A percentile compares a stretch with the other conserved stretches of the same genome.
Evolutionary conservation across 2,329 filamentous ascomycete species (phyloP).

Genomic region (Penicillium sp.): DNA sequence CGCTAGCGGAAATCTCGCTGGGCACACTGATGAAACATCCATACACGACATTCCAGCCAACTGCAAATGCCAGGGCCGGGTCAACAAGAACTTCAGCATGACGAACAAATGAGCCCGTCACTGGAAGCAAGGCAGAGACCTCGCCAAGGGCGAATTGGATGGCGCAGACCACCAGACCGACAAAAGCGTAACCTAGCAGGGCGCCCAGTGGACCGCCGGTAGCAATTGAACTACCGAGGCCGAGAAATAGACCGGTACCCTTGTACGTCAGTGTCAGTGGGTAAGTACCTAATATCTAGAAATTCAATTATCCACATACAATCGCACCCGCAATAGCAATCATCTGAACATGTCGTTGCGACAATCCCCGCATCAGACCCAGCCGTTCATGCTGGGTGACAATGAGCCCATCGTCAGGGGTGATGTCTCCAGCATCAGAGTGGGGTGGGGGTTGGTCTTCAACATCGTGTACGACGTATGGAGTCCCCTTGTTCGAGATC

Average conservation of each 20-base stretch:
- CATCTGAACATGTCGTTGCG: slow-evolving; percentile 48
- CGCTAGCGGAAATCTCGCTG: slow-evolving; percentile 63
- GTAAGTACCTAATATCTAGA: neutral
- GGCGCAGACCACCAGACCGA: slow-evolving; percentile 52
- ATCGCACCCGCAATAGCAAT: slow-evolving; percentile 50
- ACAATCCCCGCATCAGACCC: slow-evolving; percentile 46
- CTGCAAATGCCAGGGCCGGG: slow-evolving; percentile 51
- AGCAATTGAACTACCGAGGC: slow-evolving; percentile 52
- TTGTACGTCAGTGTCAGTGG: neutral
- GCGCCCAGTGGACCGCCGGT: slow-evolving; percentile 54
- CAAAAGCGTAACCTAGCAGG: slow-evolving; percentile 51
- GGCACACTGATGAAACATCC: slow-evolving; percentile 58
- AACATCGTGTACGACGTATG: slow-evolving; percentile 18
- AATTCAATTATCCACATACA: slow-evolving; percentile 21
- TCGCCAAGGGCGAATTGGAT: slow-evolving; percentile 56
- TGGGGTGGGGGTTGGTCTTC: slow-evolving; percentile 13
- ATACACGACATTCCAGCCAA: slow-evolving; percentile 52
- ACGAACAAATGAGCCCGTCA: slow-evolving; percentile 53
- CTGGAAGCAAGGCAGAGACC: slow-evolving; percentile 52
- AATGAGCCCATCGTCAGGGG: slow-evolving; percentile 21
- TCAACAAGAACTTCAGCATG: slow-evolving; percentile 55
- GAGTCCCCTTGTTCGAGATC: slow-evolving; percentile 12
- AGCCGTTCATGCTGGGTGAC: slow-evolving; percentile 48
- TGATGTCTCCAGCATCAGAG: neutral
- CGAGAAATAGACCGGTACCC: slow-evolving; percentile 55